Conservation (phyloP, 2,329 filamentous ascomycete species). For the Xylariaceae sp. region DNA sequence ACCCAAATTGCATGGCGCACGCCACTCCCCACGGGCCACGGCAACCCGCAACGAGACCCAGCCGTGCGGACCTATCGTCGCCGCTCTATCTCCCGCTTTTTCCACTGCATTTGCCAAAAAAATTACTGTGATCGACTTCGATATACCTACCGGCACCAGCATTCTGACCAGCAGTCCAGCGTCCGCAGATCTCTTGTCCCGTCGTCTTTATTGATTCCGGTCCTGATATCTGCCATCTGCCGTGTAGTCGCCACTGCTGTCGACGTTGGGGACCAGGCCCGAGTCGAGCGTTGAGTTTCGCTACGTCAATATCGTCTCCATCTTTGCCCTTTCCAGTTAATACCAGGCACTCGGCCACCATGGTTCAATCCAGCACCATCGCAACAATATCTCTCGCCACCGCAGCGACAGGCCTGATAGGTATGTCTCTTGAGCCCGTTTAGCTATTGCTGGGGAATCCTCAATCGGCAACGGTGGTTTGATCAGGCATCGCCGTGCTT, state of each 20-base stretch:
- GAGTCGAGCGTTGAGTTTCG: neutral
- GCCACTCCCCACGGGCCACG: no score
- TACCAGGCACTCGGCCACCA: constrained; percentile 25
- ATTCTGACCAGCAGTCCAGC: no score
- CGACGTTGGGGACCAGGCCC: neutral
- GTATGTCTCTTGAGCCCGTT: constrained; percentile 40
- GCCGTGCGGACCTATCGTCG: constrained; percentile 6
- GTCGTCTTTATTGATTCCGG: neutral
- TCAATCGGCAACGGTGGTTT: neutral
- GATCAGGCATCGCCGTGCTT: neutral
- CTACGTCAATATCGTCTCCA: neutral
- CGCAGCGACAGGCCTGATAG: constrained; percentile 55
- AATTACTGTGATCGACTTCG: constrained; percentile 11
- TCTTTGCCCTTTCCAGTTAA: neutral
- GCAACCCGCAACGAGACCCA: neutral
- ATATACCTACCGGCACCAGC: no score
- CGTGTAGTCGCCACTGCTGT: neutral
- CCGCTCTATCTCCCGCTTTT: constrained; percentile 17
- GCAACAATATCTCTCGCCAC: constrained; percentile 60
- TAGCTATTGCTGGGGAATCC: neutral
- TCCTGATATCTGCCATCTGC: neutral
- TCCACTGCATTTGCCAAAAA: constrained; percentile 13
- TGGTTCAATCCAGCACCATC: constrained; percentile 51
- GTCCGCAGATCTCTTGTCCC: neutral
- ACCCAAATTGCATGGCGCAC: no score